Conservation (phyloP, 768 basidiomycete genomes). For the Wakefieldia striispora region DNA sequence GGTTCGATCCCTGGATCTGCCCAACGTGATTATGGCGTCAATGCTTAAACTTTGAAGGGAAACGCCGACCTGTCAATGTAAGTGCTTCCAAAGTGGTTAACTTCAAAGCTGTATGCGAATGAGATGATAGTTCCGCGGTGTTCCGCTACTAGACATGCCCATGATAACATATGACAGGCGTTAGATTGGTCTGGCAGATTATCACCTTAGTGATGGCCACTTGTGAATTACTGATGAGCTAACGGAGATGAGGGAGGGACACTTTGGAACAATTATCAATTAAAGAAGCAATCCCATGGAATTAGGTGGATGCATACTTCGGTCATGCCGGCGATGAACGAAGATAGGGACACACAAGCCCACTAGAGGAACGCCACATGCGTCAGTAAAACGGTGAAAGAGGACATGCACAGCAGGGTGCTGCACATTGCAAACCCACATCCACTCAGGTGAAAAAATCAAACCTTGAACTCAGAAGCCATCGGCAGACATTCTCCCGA, state of each 20-base stretch:
- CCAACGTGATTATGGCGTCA: slow-evolving; percentile 8
- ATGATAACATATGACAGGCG: neutral
- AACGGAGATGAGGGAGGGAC: slow-evolving; percentile 24
- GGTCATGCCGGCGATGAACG: slow-evolving; percentile 1
- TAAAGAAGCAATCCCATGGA: slow-evolving; percentile 13
- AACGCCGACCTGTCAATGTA: slow-evolving; percentile 2
- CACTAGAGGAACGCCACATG: slow-evolving; percentile 18
- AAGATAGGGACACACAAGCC: slow-evolving; percentile 3
- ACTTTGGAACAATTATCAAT: slow-evolving; percentile 11
- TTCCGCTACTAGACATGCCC: neutral
- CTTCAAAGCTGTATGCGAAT: neutral
- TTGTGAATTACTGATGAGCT: neutral
- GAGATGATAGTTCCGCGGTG: neutral
- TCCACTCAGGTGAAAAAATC: neutral
- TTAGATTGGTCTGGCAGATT: neutral
- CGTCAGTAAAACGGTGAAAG: slow-evolving; percentile 1
- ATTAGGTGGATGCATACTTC: slow-evolving; percentile 11
- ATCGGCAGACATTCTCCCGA: slow-evolving; percentile 2
- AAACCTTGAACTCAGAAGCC: slow-evolving; percentile 16
- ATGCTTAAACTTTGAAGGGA: slow-evolving; percentile 6
- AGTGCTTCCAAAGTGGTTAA: too few relatives aligned
- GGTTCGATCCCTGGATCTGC: neutral
- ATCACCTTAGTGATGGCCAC: neutral
- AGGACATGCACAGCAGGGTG: neutral
- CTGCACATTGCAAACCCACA: slow-evolving; percentile 4